A percentile compares a stretch with the other conserved stretches of the same genome.
phyloP scores from a whole-genome alignment of 805 yeast genomes.

The Candida koratica region DNA sequence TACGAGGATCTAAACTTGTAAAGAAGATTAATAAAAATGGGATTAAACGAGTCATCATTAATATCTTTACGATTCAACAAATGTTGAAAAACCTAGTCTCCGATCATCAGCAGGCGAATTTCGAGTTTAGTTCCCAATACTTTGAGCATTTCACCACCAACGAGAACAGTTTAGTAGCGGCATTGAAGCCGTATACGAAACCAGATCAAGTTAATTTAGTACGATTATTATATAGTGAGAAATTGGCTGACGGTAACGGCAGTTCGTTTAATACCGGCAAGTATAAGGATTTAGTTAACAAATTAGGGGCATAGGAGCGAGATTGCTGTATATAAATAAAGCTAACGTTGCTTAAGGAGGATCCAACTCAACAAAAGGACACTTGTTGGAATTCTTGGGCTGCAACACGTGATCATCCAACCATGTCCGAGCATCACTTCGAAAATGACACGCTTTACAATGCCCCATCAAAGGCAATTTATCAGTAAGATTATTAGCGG shows the following conservation, averaged over 20 bases:
- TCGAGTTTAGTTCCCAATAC: conserved; percentile 49
- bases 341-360: no score
- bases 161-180: conserved; percentile 45
- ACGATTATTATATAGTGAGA: conserved; percentile 49
- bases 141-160: conserved; percentile 52
- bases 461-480: conserved; percentile 36
- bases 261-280: conserved; percentile 36
- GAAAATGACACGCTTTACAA: conserved; percentile 46
- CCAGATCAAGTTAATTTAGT: conserved; percentile 50
- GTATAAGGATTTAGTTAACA: conserved; percentile 29
- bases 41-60: conserved; percentile 53
- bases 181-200: conserved; percentile 23
- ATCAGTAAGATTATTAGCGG: conserved; percentile 39
- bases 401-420: conserved; percentile 49
- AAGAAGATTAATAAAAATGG: conserved; percentile 54
- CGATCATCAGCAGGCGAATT: conserved; percentile 49
- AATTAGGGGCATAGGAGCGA: background rate
- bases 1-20: conserved; percentile 50
- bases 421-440: conserved; percentile 53
- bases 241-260: conserved; percentile 37
- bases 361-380: conserved; percentile 20
- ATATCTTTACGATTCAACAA: conserved; percentile 65
- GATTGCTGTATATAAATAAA: no score
- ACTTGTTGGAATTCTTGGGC: conserved; percentile 19
- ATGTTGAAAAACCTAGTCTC: conserved; percentile 56